Conservation (phyloP, 495 filamentous ascomycete genomes). For the Daldinia loculata region DNA sequence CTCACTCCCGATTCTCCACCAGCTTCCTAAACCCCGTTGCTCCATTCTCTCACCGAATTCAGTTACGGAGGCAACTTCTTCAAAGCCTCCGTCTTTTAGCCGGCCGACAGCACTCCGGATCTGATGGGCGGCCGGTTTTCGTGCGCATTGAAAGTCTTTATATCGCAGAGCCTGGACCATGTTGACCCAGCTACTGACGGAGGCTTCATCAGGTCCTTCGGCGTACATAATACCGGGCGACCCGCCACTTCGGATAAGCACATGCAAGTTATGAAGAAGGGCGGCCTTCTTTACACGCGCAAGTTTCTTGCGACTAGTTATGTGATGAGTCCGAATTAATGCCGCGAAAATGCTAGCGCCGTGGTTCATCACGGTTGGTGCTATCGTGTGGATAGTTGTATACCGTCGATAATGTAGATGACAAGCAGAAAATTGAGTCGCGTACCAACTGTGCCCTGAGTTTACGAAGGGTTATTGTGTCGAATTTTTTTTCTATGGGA, state of each 20-base stretch:
- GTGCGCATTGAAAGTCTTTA: constrained; percentile 45
- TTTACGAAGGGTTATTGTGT: no score
- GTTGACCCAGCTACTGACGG: constrained; percentile 44
- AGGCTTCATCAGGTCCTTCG: constrained; percentile 63
- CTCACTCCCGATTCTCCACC: constrained; percentile 46
- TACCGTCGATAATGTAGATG: no score
- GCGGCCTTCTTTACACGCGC: constrained; percentile 70
- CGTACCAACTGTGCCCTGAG: no score
- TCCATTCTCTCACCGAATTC: constrained; percentile 45
- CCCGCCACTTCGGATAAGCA: constrained; percentile 71
- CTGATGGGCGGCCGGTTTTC: constrained; percentile 27
- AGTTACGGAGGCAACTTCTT: constrained; percentile 42
- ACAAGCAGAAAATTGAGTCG: no score
- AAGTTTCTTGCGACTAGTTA: constrained; percentile 82
- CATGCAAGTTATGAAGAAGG: constrained; percentile 61
- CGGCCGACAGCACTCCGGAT: constrained; percentile 2
- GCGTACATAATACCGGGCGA: constrained; percentile 83
- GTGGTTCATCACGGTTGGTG: constrained; percentile 3
- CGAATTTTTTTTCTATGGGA: no score
- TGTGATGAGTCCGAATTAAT: constrained; percentile 81
- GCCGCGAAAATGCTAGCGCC: constrained; percentile 59
- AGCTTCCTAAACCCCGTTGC: constrained; percentile 37
- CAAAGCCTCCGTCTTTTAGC: constrained; percentile 22
- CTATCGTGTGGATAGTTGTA: not conserved
- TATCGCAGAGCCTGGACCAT: constrained; percentile 41